A percentile compares a stretch with the other conserved stretches of the same genome.
phyloP scores from a whole-genome alignment of 2,329 filamentous ascomycete genomes.

The Cordyceps tenuipes region DNA sequence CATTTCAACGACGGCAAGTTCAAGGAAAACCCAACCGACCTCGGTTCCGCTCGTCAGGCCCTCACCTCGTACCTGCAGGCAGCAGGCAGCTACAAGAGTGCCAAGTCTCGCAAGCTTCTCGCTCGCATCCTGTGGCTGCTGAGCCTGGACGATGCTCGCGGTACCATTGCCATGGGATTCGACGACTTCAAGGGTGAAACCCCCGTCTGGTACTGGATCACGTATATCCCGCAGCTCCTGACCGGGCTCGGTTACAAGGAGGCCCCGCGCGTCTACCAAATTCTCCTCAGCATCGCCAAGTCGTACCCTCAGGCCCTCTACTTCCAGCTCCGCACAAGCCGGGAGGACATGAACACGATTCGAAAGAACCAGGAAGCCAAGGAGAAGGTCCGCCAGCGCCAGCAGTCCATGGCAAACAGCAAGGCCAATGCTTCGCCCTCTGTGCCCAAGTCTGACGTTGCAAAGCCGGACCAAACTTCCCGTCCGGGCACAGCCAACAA shows the following conservation, averaged over 20 bases:
- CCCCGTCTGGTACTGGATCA: constrained; percentile 99
- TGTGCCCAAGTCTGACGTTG: constrained; percentile 44
- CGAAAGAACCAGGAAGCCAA: constrained; percentile 81
- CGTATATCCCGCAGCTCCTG: constrained; percentile 92
- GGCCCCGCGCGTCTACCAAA: constrained; percentile 73
- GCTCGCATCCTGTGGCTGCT: constrained; percentile 92
- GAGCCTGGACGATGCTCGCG: constrained; percentile 83
- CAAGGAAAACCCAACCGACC: constrained; percentile 77
- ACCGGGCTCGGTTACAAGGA: constrained; percentile 89
- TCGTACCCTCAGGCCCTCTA: constrained; percentile 92
- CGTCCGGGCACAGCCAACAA: constrained; percentile 45
- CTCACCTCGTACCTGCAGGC: constrained; percentile 95
- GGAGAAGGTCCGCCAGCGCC: constrained; percentile 49
- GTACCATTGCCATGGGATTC: constrained; percentile 75
- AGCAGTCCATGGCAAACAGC: constrained; percentile 35
- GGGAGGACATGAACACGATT: constrained; percentile 88
- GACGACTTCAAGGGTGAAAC: constrained; percentile 97
- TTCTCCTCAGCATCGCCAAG: constrained; percentile 90
- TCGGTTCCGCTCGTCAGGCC: constrained; percentile 80
- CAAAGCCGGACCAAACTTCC: constrained; percentile 31
- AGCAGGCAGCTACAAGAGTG: constrained; percentile 91
- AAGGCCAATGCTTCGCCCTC: constrained; percentile 41
- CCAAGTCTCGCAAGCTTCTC: constrained; percentile 89
- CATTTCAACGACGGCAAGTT: constrained; percentile 96
- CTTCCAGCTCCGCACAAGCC: constrained; percentile 86